A percentile compares a stretch with the other conserved stretches of the same genome.
Conservation (phyloP, 176 grass and related monocot genomes). For the Rhipidocladum racemiflorum region DNA sequence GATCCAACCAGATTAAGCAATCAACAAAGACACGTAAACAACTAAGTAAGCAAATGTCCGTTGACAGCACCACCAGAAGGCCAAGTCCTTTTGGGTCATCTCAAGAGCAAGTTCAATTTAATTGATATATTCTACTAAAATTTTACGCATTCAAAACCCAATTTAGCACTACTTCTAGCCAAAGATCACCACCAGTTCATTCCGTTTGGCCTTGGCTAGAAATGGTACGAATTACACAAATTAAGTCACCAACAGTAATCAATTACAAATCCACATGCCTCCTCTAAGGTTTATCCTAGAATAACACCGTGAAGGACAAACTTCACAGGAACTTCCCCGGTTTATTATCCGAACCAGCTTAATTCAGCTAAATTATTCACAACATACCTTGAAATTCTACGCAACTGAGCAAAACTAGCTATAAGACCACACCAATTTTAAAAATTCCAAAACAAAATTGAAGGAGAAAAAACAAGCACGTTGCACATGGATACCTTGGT, state of each 20-base stretch:
- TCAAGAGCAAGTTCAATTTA: neutral
- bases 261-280: neutral
- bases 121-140: neutral
- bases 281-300: neutral
- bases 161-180: neutral
- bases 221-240: neutral
- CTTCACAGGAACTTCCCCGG: neutral
- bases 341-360: neutral
- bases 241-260: neutral
- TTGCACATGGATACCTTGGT: constrained; percentile 54
- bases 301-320: neutral
- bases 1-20: neutral
- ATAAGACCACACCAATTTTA: neutral
- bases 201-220: neutral
- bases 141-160: neutral
- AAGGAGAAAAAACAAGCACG: neutral
- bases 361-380: neutral
- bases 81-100: neutral
- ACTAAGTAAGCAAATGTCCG: neutral
- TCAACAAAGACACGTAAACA: neutral
- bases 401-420: neutral
- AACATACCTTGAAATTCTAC: neutral
- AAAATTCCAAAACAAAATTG: neutral
- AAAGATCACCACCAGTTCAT: neutral
- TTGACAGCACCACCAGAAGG: neutral